Evolutionary conservation across 179 eudicot genomes (phyloP).

Genomic region (Actinidia polygama): DNA sequence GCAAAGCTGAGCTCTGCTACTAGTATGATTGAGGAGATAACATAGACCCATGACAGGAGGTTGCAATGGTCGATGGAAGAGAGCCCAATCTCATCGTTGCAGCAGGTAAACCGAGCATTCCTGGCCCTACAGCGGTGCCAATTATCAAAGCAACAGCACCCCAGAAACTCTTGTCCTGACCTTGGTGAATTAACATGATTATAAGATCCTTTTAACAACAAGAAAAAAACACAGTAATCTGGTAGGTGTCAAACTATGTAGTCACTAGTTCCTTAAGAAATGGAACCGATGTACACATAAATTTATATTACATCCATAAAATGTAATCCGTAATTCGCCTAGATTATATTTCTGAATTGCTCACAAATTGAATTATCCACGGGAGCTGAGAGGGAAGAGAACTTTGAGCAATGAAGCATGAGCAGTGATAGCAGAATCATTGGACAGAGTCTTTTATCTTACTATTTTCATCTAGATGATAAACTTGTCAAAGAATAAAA

Average conservation of each 20-base stretch:
- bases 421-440: too few relatives aligned
- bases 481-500: neutral
- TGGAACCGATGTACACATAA: neutral
- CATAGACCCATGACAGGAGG: conserved; percentile 71
- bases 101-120: conserved; percentile 78
- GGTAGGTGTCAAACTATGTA: neutral
- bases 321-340: neutral
- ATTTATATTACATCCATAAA: neutral
- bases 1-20: conserved; percentile 79
- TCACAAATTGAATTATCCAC: too few relatives aligned
- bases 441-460: too few relatives aligned
- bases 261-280: neutral
- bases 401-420: too few relatives aligned
- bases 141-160: conserved; percentile 72
- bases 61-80: conserved; percentile 61
- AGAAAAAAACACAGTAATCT: neutral
- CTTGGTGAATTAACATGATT: conserved; percentile 5
- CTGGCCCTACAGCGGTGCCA: conserved; percentile 80
- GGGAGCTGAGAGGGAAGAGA: too few relatives aligned
- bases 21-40: conserved; percentile 69
- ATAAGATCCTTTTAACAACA: neutral
- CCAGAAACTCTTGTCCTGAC: conserved; percentile 58
- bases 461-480: neutral
- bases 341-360: too few relatives aligned
- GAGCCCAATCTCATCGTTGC: conserved; percentile 72